Evolutionary conservation across 345 rosid species (phyloP).

Genomic region (Lepidium didymum): DNA sequence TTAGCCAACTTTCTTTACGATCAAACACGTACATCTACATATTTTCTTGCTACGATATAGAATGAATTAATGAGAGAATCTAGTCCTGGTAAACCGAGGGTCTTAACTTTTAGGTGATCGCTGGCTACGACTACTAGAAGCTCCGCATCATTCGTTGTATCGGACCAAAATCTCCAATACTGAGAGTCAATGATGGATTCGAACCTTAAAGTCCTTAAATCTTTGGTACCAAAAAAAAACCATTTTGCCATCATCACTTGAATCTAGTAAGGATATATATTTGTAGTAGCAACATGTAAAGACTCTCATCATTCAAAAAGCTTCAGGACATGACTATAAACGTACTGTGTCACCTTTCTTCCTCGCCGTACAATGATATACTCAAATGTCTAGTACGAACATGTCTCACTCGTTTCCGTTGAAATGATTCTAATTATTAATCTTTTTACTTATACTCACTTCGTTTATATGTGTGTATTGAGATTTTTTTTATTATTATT

Average conservation of each 20-base stretch:
- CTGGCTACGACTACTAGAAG: too few species aligned
- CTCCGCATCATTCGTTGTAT: too few species aligned
- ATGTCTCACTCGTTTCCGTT: background rate
- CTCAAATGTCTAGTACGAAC: background rate
- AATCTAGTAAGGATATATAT: background rate
- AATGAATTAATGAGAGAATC: background rate
- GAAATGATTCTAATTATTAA: slow-evolving; percentile 1
- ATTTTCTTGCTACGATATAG: background rate
- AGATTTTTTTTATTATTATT: background rate
- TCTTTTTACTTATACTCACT: background rate
- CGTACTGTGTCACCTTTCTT: slow-evolving; percentile 1
- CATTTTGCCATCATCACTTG: too few species aligned
- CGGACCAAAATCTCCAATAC: too few species aligned
- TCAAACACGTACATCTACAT: background rate
- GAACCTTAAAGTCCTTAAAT: too few species aligned
- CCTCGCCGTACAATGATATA: slow-evolving; percentile 8
- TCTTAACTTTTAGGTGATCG: too few species aligned
- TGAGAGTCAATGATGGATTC: too few species aligned
- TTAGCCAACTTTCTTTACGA: background rate
- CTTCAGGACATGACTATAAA: slow-evolving; percentile 6
- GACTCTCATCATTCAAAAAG: slow-evolving; percentile 9
- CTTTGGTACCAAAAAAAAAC: too few species aligned
- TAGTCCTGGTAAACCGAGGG: too few species aligned
- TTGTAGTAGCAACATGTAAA: background rate
- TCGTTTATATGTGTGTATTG: background rate